These are phyloP conservation scores for Marasmius fiardii DNA, from an alignment of 1,284 basidiomycete genomes.

Conservation along the genomic window DNA sequence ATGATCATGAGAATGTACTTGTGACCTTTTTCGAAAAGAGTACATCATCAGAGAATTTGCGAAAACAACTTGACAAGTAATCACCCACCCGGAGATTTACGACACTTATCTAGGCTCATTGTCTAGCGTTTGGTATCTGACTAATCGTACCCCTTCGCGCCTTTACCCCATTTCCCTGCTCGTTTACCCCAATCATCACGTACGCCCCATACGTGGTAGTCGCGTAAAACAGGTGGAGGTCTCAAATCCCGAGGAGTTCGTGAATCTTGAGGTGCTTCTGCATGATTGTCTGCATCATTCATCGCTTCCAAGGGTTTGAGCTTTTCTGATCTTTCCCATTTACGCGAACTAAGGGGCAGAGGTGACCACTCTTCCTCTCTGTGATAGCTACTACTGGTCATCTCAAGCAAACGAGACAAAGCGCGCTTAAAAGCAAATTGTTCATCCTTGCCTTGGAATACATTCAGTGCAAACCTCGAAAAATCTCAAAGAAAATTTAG, in stretches of 20 bases:
- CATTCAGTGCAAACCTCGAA: neutral
- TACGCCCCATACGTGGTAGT: slow-evolving; percentile 41
- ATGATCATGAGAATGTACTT: neutral
- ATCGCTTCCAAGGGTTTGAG: neutral
- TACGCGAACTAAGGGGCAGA: slow-evolving; percentile 29
- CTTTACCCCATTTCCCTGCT: slow-evolving; percentile 39
- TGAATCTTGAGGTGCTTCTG: slow-evolving; percentile 19
- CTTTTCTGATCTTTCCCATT: slow-evolving; percentile 31
- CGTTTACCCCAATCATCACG: slow-evolving; percentile 44
- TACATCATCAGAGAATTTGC: neutral
- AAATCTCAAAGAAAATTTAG: neutral
- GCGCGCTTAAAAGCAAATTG: slow-evolving; percentile 69
- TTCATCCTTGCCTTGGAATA: slow-evolving; percentile 54
- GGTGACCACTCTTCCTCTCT: slow-evolving; percentile 43
- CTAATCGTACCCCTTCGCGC: slow-evolving; percentile 26
- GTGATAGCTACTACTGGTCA: slow-evolving; percentile 54
- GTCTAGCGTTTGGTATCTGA: neutral
- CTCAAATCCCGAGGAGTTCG: slow-evolving; percentile 23
- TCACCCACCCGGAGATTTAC: neutral
- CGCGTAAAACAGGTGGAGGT: slow-evolving; percentile 33
- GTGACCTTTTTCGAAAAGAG: too few species aligned
- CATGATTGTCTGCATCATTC: slow-evolving; percentile 20
- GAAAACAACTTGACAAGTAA: neutral
- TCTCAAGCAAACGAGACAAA: slow-evolving; percentile 63
- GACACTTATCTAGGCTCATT: neutral